A percentile compares a stretch with the other conserved stretches of the same genome.
phyloP scores from a whole-genome alignment of 208 protist genomes.

The Strigomonas culicis region DNA sequence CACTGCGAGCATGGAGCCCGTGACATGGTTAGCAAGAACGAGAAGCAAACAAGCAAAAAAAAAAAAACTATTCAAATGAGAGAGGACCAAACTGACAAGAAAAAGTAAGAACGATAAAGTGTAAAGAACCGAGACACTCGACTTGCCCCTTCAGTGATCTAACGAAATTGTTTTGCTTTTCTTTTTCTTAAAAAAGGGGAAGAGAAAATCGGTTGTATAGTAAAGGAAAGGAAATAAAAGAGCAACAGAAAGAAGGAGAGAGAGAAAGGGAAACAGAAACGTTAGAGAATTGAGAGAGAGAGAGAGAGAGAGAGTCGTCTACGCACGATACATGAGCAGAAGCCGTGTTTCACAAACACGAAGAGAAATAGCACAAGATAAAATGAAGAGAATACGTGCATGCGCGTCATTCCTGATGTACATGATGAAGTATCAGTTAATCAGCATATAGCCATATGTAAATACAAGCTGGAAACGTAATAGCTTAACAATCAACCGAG shows the following conservation, averaged over 20 bases:
- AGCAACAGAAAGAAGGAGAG: conserved; percentile 12
- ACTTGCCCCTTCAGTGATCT: no score
- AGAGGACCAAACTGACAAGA: not conserved
- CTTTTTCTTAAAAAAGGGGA: not conserved
- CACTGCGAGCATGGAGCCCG: no score
- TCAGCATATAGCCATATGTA: not conserved
- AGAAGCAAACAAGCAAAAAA: conserved; percentile 14
- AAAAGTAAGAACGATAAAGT: not conserved
- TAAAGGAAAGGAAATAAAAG: conserved; percentile 7
- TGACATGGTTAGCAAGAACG: no score
- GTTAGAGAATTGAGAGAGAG: not conserved
- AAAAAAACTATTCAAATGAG: not conserved
- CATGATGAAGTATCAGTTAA: not conserved
- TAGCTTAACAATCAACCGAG: not conserved
- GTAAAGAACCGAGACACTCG: not conserved
- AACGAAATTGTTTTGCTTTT: conserved; percentile 10
- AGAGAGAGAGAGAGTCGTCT: no score
- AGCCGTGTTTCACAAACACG: no score
- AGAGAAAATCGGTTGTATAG: not conserved
- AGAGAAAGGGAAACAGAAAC: not conserved
- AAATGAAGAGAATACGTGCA: not conserved
- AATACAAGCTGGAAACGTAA: not conserved
- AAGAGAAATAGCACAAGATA: not conserved
- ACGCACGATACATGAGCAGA: no score
- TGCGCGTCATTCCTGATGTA: not conserved